Conservation (phyloP, 345 rosid genomes). For the Eucalyptus leucophloia region DNA sequence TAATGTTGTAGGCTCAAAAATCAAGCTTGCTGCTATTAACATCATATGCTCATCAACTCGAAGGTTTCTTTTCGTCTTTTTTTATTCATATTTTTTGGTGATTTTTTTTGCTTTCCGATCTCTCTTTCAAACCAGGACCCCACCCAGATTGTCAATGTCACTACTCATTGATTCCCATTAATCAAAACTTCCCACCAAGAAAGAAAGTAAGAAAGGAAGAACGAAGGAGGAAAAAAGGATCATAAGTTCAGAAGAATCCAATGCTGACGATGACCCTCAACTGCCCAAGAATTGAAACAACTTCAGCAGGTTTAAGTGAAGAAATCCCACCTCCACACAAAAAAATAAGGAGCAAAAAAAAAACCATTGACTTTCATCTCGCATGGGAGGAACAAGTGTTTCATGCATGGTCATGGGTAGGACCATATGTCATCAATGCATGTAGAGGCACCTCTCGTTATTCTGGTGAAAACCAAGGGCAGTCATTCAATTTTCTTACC, state of each 20-base stretch:
- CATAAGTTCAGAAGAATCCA: constrained; percentile 16
- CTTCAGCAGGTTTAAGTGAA: not conserved
- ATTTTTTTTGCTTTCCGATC: not conserved
- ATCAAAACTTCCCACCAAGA: not conserved
- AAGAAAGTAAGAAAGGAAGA: not conserved
- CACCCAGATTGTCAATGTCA: constrained; percentile 10
- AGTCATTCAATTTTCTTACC: not conserved
- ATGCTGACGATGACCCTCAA: constrained; percentile 23
- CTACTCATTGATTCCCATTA: not conserved
- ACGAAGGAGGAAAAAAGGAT: not conserved
- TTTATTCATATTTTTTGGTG: not conserved
- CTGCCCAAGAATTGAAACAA: constrained; percentile 1
- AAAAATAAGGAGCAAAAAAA: not conserved
- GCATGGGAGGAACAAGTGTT: not conserved
- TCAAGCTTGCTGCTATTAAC: not conserved
- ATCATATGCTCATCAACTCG: not conserved
- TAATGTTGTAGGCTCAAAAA: not conserved
- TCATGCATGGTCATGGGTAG: not conserved
- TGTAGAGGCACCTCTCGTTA: not conserved
- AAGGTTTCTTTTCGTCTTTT: not conserved
- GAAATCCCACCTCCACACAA: not conserved
- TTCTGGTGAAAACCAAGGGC: not conserved
- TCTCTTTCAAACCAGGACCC: not conserved
- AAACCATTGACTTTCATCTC: not conserved
- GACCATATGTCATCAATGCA: not conserved